Evolutionary conservation across 768 basidiomycete genomes (phyloP).

Genomic region (Boletus rubropictus): DNA sequence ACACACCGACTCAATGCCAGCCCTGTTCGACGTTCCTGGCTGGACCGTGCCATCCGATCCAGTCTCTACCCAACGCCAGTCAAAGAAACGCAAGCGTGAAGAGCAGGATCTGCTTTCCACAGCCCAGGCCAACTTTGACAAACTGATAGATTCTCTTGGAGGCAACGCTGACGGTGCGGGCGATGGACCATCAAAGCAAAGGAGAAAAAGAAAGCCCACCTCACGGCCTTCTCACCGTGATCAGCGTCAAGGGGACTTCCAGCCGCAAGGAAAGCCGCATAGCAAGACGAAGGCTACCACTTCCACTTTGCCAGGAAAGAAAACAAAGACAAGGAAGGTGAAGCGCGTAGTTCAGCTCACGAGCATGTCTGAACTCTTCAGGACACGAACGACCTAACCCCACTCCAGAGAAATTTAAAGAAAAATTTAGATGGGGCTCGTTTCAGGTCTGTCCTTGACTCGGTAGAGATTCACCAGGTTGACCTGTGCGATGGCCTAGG

Average conservation of each 20-base stretch:
- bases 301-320: conserved; percentile 9
- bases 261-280: not conserved
- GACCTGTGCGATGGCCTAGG: conserved; percentile 34
- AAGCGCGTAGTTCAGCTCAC: conserved; percentile 20
- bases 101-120: conserved; percentile 32
- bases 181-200: conserved; percentile 18
- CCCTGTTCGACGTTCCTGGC: conserved; percentile 63
- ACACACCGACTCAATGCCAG: conserved; percentile 14
- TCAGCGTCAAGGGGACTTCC: conserved; percentile 3
- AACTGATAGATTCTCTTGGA: conserved; percentile 47
- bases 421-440: conserved; percentile 79
- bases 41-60: conserved; percentile 52
- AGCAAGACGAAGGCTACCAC: conserved; percentile 8
- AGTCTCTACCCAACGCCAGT: conserved; percentile 30
- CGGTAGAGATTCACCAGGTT: not conserved
- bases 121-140: conserved; percentile 54
- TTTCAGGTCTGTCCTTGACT: conserved; percentile 52
- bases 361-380: conserved; percentile 13
- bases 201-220: conserved; percentile 7
- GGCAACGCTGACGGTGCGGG: conserved; percentile 23
- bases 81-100: conserved; percentile 51
- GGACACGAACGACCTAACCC: conserved; percentile 44
- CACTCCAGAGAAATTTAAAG: conserved; percentile 73
- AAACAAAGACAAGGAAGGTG: conserved; percentile 17
- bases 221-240: conserved; percentile 5